These are phyloP conservation scores for Mucor indicus DNA, from an alignment of 371 early-diverging fungal species.

Conservation along the genomic window DNA sequence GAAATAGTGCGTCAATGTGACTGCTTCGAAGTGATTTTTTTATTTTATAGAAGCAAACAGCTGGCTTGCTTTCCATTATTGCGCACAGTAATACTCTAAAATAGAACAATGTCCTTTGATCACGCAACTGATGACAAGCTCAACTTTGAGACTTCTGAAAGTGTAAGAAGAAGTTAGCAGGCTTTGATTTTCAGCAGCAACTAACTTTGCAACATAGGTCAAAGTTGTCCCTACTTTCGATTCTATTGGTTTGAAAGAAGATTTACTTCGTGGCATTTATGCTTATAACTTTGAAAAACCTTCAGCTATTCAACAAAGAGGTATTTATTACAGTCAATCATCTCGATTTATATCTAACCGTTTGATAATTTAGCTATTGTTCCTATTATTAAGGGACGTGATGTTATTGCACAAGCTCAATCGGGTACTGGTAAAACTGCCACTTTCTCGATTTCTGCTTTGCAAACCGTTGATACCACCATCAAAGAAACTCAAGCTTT, in stretches of 20 bases:
- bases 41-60: too few relatives aligned
- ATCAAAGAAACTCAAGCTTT: constrained; percentile 93
- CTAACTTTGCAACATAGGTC: constrained; percentile 20
- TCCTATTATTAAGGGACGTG: constrained; percentile 89
- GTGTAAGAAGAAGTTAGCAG: constrained; percentile 53
- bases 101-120: constrained; percentile 53
- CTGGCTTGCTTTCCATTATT: too few relatives aligned
- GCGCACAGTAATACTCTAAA: too few relatives aligned
- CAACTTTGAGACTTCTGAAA: constrained; percentile 65
- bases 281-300: constrained; percentile 94
- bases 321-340: constrained; percentile 24
- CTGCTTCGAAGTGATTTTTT: too few relatives aligned
- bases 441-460: constrained; percentile 97
- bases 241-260: constrained; percentile 89
- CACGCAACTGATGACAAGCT: constrained; percentile 58
- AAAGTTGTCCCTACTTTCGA: constrained; percentile 89
- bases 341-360: too few relatives aligned
- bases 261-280: constrained; percentile 96
- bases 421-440: constrained; percentile 99
- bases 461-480: constrained; percentile 90
- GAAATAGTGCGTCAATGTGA: too few relatives aligned
- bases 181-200: too few relatives aligned
- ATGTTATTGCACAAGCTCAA: constrained; percentile 99
- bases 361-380: too few relatives aligned
- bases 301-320: constrained; percentile 96